Evolutionary conservation across 192 early-diverging fungal species (phyloP), one percentile per base, ranked within the genome.

Genomic region (Coemansia sp.): DNA sequence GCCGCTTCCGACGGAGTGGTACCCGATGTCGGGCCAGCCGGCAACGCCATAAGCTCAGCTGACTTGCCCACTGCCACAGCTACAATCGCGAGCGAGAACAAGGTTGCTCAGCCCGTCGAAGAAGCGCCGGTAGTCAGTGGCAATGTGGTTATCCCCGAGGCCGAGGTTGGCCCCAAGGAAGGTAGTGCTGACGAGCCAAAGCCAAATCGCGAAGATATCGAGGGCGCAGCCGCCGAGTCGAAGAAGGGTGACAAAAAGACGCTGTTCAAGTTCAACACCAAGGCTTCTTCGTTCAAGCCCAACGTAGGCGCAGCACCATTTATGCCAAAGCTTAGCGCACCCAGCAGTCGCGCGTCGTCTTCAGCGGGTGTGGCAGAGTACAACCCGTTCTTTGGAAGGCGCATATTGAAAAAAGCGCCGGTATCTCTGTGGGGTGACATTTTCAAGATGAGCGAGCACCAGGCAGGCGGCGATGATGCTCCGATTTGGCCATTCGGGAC

Each of bases 271-370:
- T 85, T 93, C 48, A 93, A 91, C 69, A 74, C 86, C 55, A 91
- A 91, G 70, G 91, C 90, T 4, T 86, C 87, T 0, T 88, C 87
- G 24, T 93, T 91, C 77, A 93, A 91, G 71, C 91, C 91, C 27
- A 93, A 89, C 58, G 88, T 86, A 31, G 67, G 85, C 17, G 91
- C 91, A 1, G 62, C 87, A 20, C 78, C 85, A 11, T 92, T 93
- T 79, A 87, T 89, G 39, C 91, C 91, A 32, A 90, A 87, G 69
- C 59, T 83, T 53, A 70, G 74, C 29, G 45, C 77, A 1, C 67
- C 74, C 59, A 79, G 67, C 56, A 79, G 77, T 62, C 71, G 71
- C 34, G 69, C 77, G 2, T 70, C 80, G 42, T 77, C 80, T 2
- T 59, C 74, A 0, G 68, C 80, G 19, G 80, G 67, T 7, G 22